These are phyloP conservation scores for Excoecaria agallocha DNA, from an alignment of 345 rosid genomes.

Conservation along the genomic window DNA sequence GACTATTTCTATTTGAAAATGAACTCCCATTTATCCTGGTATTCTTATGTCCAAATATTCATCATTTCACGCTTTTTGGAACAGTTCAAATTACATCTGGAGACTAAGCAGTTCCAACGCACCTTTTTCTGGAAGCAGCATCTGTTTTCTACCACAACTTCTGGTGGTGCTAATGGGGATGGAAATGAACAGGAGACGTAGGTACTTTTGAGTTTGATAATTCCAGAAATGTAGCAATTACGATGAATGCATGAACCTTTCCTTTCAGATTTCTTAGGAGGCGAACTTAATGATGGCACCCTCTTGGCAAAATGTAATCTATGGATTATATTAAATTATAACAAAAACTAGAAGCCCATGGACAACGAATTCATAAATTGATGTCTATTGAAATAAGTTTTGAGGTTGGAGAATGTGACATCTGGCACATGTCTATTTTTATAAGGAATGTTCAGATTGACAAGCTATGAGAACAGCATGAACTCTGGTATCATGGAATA, in stretches of 20 bases:
- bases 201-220: slow-evolving; percentile 17
- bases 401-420: neutral
- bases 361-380: neutral
- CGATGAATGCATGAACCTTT: neutral
- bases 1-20: neutral
- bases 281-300: neutral
- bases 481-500: no score
- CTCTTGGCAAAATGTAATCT: neutral
- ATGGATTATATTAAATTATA: neutral
- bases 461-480: no score
- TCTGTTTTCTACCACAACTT: slow-evolving; percentile 38
- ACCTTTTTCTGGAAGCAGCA: slow-evolving; percentile 32
- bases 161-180: slow-evolving; percentile 26
- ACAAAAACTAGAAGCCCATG: neutral
- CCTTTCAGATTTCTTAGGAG: neutral
- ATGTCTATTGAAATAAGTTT: no score
- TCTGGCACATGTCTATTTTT: neutral
- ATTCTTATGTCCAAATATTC: slow-evolving; percentile 4
- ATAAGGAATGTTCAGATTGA: no score
- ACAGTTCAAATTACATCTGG: slow-evolving; percentile 40
- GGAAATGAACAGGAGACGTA: slow-evolving; percentile 34
- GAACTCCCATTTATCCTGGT: neutral
- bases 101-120: slow-evolving; percentile 33
- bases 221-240: neutral
- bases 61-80: slow-evolving; percentile 15